Conservation (phyloP, 768 basidiomycete genomes). For the Zangia roseola region DNA sequence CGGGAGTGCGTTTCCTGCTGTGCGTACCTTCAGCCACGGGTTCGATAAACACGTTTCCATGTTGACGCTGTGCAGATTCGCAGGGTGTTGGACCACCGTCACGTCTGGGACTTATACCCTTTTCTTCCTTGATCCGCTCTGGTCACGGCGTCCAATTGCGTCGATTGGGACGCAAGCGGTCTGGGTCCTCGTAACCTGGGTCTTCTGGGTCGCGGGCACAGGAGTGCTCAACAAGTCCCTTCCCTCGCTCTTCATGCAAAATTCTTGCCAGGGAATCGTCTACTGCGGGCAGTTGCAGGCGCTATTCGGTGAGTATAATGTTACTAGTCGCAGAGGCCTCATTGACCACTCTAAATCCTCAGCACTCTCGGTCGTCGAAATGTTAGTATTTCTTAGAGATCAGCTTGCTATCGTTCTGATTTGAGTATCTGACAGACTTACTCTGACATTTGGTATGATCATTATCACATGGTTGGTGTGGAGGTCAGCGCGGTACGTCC, state of each 20-base stretch:
- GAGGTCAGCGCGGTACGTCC: constrained; percentile 44
- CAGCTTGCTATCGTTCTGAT: constrained; percentile 6
- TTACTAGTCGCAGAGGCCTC: too few species aligned
- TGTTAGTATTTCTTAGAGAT: constrained; percentile 35
- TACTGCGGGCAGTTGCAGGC: constrained; percentile 59
- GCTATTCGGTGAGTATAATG: constrained; percentile 45
- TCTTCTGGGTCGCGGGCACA: constrained; percentile 59
- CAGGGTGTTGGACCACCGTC: constrained; percentile 58
- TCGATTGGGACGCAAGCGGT: constrained; percentile 60
- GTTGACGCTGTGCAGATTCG: constrained; percentile 41
- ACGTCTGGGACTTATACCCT: constrained; percentile 53
- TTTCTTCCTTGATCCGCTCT: constrained; percentile 58
- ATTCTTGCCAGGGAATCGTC: constrained; percentile 40
- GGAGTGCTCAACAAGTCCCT: constrained; percentile 50
- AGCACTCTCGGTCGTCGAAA: constrained; percentile 53
- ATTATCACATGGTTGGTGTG: constrained; percentile 51
- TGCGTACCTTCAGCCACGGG: constrained; percentile 28
- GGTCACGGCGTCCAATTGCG: constrained; percentile 50
- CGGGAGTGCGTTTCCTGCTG: constrained; percentile 49
- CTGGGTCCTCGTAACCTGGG: constrained; percentile 59
- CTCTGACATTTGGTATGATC: constrained; percentile 48
- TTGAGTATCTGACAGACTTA: constrained; percentile 33
- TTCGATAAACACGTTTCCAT: background rate
- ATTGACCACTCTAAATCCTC: constrained; percentile 7
- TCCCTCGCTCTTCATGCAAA: constrained; percentile 41